phyloP scores from a whole-genome alignment of 1,139 yeast species.

The Saccharomyces hybrid region DNA sequence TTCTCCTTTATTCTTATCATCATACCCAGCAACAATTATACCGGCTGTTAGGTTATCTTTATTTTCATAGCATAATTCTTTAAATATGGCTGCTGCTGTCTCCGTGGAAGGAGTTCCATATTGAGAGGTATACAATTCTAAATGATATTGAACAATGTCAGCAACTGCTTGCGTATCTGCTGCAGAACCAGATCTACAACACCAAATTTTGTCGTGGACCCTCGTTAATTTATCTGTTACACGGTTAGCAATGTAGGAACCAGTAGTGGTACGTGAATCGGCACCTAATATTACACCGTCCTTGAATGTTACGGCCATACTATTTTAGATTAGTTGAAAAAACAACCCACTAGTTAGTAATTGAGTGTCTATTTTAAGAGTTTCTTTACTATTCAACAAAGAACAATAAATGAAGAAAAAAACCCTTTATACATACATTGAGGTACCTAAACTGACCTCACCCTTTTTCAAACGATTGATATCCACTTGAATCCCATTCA shows the following conservation, averaged over 20 bases:
- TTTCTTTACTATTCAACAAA: too few relatives aligned
- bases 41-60: conserved; percentile 88
- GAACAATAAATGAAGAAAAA: too few relatives aligned
- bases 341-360: too few relatives aligned
- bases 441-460: too few relatives aligned
- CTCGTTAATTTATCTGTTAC: conserved; percentile 96
- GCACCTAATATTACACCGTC: conserved; percentile 97
- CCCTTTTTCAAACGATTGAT: too few relatives aligned
- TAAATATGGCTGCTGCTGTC: conserved; percentile 85
- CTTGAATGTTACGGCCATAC: conserved; percentile 89
- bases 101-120: conserved; percentile 63
- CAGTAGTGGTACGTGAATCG: conserved; percentile 97
- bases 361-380: too few relatives aligned
- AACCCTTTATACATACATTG: too few relatives aligned
- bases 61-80: conserved; percentile 82
- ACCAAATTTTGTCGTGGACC: conserved; percentile 90
- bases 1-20: conserved; percentile 70
- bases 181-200: conserved; percentile 94
- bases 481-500: too few relatives aligned
- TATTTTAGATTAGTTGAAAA: conserved; percentile 10
- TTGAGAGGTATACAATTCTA: conserved; percentile 64
- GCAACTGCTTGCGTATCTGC: conserved; percentile 98
- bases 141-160: conserved; percentile 83
- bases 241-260: conserved; percentile 91
- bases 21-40: conserved; percentile 93